Conservation (phyloP, 2,329 filamentous ascomycete genomes). For the Fusarium mexicanum region DNA sequence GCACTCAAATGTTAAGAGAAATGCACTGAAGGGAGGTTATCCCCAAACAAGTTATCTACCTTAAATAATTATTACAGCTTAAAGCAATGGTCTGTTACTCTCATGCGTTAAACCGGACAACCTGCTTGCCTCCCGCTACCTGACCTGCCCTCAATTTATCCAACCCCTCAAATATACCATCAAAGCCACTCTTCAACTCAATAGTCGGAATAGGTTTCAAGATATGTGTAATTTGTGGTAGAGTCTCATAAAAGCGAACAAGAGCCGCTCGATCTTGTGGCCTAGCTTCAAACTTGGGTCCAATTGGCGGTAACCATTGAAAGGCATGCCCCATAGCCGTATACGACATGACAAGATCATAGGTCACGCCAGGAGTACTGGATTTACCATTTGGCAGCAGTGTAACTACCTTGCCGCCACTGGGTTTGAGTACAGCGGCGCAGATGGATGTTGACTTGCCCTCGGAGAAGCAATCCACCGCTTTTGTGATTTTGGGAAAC, state of each 20-base stretch:
- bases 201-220: neutral
- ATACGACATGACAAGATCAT: neutral
- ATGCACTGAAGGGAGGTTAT: accelerated
- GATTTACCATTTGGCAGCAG: neutral
- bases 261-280: neutral
- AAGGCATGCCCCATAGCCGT: neutral
- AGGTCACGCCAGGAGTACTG: neutral
- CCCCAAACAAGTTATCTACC: accelerated
- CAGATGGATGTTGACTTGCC: neutral
- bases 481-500: neutral
- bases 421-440: neutral
- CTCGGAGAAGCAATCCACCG: neutral
- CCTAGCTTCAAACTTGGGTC: neutral
- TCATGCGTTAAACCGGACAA: neutral
- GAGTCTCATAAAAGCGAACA: neutral
- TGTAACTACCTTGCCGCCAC: neutral
- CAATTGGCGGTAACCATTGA: neutral
- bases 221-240: neutral
- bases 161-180: neutral
- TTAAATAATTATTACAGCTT: too few species aligned
- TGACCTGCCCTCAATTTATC: neutral
- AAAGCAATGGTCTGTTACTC: neutral
- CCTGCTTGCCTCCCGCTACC: neutral
- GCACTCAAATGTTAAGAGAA: accelerated
- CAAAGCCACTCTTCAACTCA: neutral